Conservation (phyloP, 495 filamentous ascomycete species). For the Penicillium fimorum region DNA sequence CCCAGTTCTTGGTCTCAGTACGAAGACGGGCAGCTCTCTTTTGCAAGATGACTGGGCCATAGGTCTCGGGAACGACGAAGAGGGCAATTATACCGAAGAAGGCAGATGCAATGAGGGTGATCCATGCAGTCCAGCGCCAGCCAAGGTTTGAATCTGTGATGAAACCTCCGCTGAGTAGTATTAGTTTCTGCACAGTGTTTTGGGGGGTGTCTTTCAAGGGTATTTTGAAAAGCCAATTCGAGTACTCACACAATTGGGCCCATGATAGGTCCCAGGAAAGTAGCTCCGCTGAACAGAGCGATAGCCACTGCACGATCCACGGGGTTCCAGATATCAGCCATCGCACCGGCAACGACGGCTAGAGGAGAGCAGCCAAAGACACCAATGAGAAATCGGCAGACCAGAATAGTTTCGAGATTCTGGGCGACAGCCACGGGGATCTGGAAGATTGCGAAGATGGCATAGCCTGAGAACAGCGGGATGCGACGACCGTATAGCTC, state of each 20-base stretch:
- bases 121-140: constrained; percentile 67
- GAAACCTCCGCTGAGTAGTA: constrained; percentile 51
- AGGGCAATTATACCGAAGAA: constrained; percentile 49
- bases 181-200: constrained; percentile 9
- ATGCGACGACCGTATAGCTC: constrained; percentile 57
- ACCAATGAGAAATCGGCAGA: constrained; percentile 61
- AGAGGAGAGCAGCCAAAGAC: constrained; percentile 63
- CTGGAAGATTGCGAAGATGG: constrained; percentile 59
- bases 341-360: constrained; percentile 57
- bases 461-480: constrained; percentile 56
- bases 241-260: constrained; percentile 37
- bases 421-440: constrained; percentile 60
- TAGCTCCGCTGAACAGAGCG: constrained; percentile 51
- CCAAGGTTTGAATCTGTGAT: constrained; percentile 53
- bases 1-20: constrained; percentile 60
- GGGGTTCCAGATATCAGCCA: constrained; percentile 62
- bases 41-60: constrained; percentile 55
- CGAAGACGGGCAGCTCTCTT: constrained; percentile 56
- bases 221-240: background rate
- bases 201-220: background rate
- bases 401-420: constrained; percentile 57
- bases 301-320: constrained; percentile 61
- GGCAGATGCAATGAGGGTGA: constrained; percentile 56
- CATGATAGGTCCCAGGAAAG: constrained; percentile 56
- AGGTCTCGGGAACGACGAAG: constrained; percentile 61